Base-by-base conservation (phyloP, 768 basidiomycete genomes). In the Holtermanniella nyarrowii region DNA sequence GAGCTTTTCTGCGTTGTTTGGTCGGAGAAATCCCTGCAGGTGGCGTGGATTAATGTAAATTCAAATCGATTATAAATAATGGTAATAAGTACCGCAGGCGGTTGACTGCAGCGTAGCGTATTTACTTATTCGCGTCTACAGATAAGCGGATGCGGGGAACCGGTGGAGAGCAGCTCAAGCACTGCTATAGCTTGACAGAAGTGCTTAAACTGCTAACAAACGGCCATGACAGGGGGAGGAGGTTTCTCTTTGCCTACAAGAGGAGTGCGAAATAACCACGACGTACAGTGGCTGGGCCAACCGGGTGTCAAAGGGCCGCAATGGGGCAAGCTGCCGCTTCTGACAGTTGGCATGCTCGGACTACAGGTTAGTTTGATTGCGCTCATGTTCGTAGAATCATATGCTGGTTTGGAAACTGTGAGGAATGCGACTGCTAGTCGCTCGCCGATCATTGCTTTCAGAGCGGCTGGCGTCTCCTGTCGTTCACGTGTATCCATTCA, bases 321-420 rank as follows among this genome's bases (percentile, higher is more conserved):
- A 56, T 71, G 65, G 65, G 65, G 65, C 18, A 59, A 52, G 49
- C 49, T 67, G 52, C 69, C 69, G n/a, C 44, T 71, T 46, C 56
- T 93, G 37, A 91, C 88, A 0, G 62, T 89, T 5, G 85, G 86
- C 0, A 73, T 91, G 47, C 71, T 88, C 2, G 90, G 90, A 4
- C 82, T 91, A 0, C 86, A 88, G 68, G 80, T 88, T 54, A 47
- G 59, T 54, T n/a, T 5, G n/a, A n/a, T n/a, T 11, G 20, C 22
- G 16, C 43, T 44, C 43, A 12, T 44, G 11, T 16, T 16, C 25
- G 21, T 31, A 22, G n/a, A n/a, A n/a, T n/a, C n/a, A n/a, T n/a
- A n/a, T n/a, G n/a, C n/a, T 13, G 22, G 26, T 11, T 12, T 21
- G 14, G n/a, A n/a, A n/a, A n/a, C n/a, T n/a, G n/a, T n/a, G n/a